phyloP scores from a whole-genome alignment of 345 rosid genomes.

The Hibiscus mutabilis region DNA sequence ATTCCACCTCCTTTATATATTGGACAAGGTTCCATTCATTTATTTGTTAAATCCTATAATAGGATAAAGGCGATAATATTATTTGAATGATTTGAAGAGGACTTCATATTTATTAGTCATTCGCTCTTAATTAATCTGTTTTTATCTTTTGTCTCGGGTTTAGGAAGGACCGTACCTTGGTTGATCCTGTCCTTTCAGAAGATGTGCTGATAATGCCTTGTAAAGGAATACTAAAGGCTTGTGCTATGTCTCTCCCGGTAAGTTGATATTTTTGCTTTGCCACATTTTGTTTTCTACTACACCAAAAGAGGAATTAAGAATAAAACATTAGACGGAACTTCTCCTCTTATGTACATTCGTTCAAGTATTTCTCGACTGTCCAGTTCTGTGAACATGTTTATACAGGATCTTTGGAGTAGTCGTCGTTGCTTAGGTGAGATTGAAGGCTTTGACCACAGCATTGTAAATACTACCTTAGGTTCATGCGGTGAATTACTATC shows the following conservation, averaged over 20 bases:
- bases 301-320: background rate
- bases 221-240: constrained; percentile 70
- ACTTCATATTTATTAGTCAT: background rate
- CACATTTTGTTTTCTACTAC: background rate
- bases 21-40: background rate
- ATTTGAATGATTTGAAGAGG: background rate
- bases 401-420: constrained; percentile 84
- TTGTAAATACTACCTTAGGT: constrained; percentile 70
- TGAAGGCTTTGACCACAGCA: constrained; percentile 84
- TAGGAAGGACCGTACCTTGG: constrained; percentile 78
- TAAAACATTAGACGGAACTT: background rate
- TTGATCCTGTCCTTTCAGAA: constrained; percentile 56
- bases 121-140: background rate
- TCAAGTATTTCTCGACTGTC: background rate
- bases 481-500: constrained; percentile 68
- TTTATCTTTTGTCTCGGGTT: constrained; percentile 1
- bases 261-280: constrained; percentile 21
- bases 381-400: background rate
- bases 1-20: background rate
- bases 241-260: constrained; percentile 87
- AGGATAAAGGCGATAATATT: background rate
- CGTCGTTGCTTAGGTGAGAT: constrained; percentile 54
- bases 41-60: background rate
- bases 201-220: constrained; percentile 62
- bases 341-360: background rate